Conservation (phyloP, 2,329 filamentous ascomycete species). For the Penicillium freii region DNA sequence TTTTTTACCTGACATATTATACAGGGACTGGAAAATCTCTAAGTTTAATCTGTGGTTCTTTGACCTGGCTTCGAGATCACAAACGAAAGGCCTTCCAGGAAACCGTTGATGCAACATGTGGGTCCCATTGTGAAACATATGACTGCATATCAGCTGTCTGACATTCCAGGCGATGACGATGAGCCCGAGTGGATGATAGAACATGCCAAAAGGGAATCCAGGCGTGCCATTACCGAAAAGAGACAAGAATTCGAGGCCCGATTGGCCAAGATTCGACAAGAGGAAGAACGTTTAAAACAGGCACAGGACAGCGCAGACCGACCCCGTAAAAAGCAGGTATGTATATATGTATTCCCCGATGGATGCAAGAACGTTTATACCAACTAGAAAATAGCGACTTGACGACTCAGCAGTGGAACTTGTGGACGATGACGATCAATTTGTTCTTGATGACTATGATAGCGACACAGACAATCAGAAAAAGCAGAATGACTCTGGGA, state of each 20-base stretch:
- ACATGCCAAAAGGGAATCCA: slow-evolving; percentile 67
- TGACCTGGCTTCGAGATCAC: slow-evolving; percentile 87
- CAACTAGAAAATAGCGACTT: slow-evolving; percentile 29
- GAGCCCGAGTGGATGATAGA: slow-evolving; percentile 85
- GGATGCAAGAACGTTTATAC: neutral
- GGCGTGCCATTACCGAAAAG: slow-evolving; percentile 62
- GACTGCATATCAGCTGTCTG: neutral
- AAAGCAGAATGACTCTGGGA: slow-evolving; percentile 29
- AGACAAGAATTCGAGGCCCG: slow-evolving; percentile 73
- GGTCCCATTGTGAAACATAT: slow-evolving; percentile 19
- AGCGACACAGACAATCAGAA: slow-evolving; percentile 56
- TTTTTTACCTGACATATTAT: slow-evolving; percentile 13
- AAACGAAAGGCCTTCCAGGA: slow-evolving; percentile 63
- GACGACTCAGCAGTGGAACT: slow-evolving; percentile 17
- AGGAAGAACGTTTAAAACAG: slow-evolving; percentile 60
- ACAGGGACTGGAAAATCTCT: slow-evolving; percentile 73
- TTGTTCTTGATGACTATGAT: slow-evolving; percentile 72
- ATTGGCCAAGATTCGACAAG: slow-evolving; percentile 60
- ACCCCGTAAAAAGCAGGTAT: slow-evolving; percentile 47
- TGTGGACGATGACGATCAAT: slow-evolving; percentile 62
- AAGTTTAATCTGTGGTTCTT: slow-evolving; percentile 80
- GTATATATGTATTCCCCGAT: neutral
- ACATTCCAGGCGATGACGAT: slow-evolving; percentile 55
- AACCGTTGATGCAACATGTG: slow-evolving; percentile 48
- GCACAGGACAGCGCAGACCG: slow-evolving; percentile 51